Conservation (phyloP, 148 eudicot genomes). For the Rhododendron henanense region DNA sequence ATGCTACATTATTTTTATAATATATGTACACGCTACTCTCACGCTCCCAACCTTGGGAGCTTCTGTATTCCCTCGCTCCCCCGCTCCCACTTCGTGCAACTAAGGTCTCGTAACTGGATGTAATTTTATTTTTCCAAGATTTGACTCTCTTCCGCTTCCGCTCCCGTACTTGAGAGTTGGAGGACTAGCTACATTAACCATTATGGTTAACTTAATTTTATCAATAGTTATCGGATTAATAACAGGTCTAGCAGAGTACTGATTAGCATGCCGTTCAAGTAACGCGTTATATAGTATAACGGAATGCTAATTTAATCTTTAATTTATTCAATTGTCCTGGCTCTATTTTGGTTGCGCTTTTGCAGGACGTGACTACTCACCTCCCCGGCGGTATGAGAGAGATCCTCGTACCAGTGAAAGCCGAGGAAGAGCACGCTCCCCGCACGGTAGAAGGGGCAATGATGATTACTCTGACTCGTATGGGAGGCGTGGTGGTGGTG, state of each 20-base stretch:
- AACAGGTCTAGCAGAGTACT: background rate
- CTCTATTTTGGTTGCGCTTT: background rate
- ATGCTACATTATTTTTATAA: too few species aligned
- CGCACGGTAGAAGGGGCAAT: constrained; percentile 46
- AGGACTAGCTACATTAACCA: too few species aligned
- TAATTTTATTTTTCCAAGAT: too few species aligned
- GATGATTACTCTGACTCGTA: constrained; percentile 26
- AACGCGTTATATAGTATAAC: background rate
- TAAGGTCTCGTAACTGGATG: too few species aligned
- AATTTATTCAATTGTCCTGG: background rate
- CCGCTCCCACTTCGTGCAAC: too few species aligned
- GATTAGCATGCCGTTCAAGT: background rate
- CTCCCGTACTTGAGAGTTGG: too few species aligned
- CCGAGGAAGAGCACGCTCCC: constrained; percentile 43
- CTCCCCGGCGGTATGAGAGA: constrained; percentile 45
- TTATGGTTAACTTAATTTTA: too few species aligned
- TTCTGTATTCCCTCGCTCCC: too few species aligned
- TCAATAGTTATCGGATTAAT: background rate
- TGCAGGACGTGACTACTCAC: constrained; percentile 41
- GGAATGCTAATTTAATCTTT: background rate
- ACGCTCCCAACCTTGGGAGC: too few species aligned
- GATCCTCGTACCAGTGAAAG: constrained; percentile 38
- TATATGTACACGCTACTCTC: too few species aligned
- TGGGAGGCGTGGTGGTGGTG: constrained; percentile 34
- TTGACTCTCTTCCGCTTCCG: too few species aligned